Percentiles rank a stretch among this genome's conserved stretches.
Conservation (phyloP, 2,329 filamentous ascomycete species). For the Ophidiomyces ophidiicola region DNA sequence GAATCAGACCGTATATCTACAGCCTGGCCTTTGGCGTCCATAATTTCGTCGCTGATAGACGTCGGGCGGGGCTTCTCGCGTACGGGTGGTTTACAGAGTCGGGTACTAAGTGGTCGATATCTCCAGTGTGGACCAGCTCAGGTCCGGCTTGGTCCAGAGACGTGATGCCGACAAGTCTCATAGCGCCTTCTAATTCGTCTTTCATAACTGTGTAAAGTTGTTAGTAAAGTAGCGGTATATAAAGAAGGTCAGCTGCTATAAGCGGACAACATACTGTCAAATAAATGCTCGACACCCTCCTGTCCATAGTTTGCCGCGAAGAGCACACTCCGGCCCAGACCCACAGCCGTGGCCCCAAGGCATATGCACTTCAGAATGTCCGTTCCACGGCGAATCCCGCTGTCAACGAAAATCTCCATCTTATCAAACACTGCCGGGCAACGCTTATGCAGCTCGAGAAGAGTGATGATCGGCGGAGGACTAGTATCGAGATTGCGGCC, state of each 20-base stretch:
- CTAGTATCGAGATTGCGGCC: conserved; percentile 44
- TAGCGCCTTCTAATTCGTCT: conserved; percentile 39
- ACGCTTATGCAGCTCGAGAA: conserved; percentile 41
- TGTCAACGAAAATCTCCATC: conserved; percentile 44
- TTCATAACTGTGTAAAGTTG: conserved; percentile 26
- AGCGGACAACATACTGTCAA: conserved; percentile 39
- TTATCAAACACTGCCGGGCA: conserved; percentile 40
- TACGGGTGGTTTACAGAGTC: conserved; percentile 32
- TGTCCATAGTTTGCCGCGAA: conserved; percentile 45
- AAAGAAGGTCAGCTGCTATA: not conserved
- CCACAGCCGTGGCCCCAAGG: conserved; percentile 43
- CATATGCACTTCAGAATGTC: conserved; percentile 45
- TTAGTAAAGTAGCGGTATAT: not conserved
- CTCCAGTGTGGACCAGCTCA: conserved; percentile 36
- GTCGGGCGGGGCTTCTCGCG: conserved; percentile 27
- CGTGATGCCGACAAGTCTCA: conserved; percentile 38
- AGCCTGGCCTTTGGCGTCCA: conserved; percentile 16
- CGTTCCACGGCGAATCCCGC: conserved; percentile 42
- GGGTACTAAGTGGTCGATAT: conserved; percentile 41
- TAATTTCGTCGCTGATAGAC: conserved; percentile 20
- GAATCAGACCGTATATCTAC: not conserved
- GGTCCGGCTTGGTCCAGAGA: conserved; percentile 34
- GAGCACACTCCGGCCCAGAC: conserved; percentile 42
- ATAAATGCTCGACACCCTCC: conserved; percentile 43
- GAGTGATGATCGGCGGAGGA: conserved; percentile 39